Percentiles rank a stretch among this genome's conserved stretches.
Conservation (phyloP, 768 basidiomycete genomes). For the Cubamyces sp. region DNA sequence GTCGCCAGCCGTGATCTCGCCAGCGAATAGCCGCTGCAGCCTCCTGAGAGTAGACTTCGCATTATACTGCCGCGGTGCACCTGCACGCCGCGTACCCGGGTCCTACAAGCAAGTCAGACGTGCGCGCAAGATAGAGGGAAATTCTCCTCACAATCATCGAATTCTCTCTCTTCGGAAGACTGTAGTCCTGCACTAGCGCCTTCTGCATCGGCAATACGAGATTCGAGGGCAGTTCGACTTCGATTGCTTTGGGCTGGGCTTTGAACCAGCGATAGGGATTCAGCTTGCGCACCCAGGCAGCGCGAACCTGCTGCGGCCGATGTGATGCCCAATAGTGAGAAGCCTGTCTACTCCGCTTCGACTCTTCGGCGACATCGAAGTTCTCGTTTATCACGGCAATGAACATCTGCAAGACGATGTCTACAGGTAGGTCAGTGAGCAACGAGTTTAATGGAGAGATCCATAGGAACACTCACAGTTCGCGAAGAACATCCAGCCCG, state of each 20-base stretch:
- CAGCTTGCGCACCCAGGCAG: constrained; percentile 71
- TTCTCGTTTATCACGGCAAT: constrained; percentile 98
- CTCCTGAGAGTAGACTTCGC: constrained; percentile 57
- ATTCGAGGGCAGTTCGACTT: constrained; percentile 72
- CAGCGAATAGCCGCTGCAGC: constrained; percentile 69
- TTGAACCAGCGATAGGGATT: constrained; percentile 91
- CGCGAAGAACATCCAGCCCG: constrained; percentile 87
- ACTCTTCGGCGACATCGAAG: constrained; percentile 89
- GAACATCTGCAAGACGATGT: constrained; percentile 93
- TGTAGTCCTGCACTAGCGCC: constrained; percentile 65
- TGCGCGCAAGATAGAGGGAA: background rate
- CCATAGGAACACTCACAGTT: constrained; percentile 65
- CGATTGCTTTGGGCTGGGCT: constrained; percentile 71
- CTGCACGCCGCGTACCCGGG: constrained; percentile 5
- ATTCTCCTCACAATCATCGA: constrained; percentile 35
- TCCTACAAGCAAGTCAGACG: constrained; percentile 14
- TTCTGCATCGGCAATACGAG: constrained; percentile 83
- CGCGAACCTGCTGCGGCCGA: constrained; percentile 46
- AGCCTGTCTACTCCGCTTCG: constrained; percentile 82
- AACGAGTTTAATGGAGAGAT: background rate
- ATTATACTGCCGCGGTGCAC: constrained; percentile 52
- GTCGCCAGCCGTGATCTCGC: constrained; percentile 51
- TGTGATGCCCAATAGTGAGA: constrained; percentile 67
- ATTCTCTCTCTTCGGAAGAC: constrained; percentile 41
- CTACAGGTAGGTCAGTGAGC: constrained; percentile 42